phyloP scores from a whole-genome alignment of 495 filamentous ascomycete species.

The Cairneyella variabilis region DNA sequence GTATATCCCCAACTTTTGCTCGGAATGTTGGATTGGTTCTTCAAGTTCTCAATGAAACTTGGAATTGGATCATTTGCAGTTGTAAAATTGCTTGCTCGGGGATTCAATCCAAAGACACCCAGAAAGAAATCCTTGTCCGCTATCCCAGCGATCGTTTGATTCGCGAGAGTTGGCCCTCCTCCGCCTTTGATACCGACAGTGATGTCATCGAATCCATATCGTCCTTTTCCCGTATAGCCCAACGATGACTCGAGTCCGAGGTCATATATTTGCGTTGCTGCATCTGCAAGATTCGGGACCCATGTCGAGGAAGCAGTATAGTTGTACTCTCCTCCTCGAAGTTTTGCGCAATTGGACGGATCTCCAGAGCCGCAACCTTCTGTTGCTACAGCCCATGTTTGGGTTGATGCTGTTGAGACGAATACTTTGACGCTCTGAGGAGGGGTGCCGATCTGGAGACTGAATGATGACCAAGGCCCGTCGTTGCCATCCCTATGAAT shows the following conservation, averaged over 20 bases:
- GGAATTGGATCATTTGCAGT: conserved; percentile 29
- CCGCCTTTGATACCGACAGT: conserved; percentile 37
- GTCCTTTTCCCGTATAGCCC: conserved; percentile 35
- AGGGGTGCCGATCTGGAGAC: conserved; percentile 33
- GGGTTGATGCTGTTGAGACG: conserved; percentile 27
- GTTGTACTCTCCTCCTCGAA: conserved; percentile 33
- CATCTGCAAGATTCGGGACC: conserved; percentile 20
- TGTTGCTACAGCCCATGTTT: conserved; percentile 31
- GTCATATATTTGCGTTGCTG: conserved; percentile 14
- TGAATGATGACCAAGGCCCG: conserved; percentile 38
- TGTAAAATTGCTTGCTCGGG: conserved; percentile 43
- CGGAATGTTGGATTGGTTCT: conserved; percentile 43
- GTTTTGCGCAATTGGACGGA: conserved; percentile 23
- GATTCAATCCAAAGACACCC: conserved; percentile 50
- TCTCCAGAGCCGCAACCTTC: conserved; percentile 34
- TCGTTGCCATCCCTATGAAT: conserved; percentile 34
- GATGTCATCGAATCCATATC: conserved; percentile 50
- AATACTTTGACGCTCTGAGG: conserved; percentile 30
- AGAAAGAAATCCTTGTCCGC: conserved; percentile 26
- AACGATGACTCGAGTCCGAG: conserved; percentile 36
- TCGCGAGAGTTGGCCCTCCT: conserved; percentile 38
- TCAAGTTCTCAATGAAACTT: conserved; percentile 48
- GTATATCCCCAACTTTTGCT: conserved; percentile 54
- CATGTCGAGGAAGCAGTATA: conserved; percentile 12
- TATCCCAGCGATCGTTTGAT: conserved; percentile 45